phyloP scores from a whole-genome alignment of 306 rosid species.

The Quercus bicolor region DNA sequence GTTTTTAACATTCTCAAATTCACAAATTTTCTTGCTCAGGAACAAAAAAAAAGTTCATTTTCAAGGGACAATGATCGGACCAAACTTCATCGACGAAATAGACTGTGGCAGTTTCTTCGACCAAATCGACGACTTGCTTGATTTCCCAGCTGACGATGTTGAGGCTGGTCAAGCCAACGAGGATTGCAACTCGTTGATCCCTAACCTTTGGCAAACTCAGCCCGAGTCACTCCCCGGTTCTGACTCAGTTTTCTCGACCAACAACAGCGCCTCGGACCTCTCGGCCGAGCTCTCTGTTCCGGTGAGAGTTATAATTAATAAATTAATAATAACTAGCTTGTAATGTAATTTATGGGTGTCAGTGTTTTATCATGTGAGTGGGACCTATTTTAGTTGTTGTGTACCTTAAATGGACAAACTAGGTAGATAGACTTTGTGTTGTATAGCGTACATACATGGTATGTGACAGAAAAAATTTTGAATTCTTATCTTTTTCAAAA shows the following conservation, averaged over 20 bases:
- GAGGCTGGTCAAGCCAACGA: slow-evolving; percentile 36
- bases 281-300: slow-evolving; percentile 92
- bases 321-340: too few species aligned
- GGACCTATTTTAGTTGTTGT: not conserved
- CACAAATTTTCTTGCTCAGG: slow-evolving; percentile 24
- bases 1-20: too few species aligned
- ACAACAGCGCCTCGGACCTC: slow-evolving; percentile 60
- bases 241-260: slow-evolving; percentile 69
- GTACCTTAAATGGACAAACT: too few species aligned
- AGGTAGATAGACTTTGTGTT: too few species aligned
- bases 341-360: not conserved
- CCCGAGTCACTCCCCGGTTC: slow-evolving; percentile 41
- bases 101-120: slow-evolving; percentile 95
- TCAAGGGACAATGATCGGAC: slow-evolving; percentile 56
- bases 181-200: slow-evolving; percentile 36
- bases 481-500: too few species aligned
- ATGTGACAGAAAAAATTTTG: not conserved
- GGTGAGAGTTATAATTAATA: slow-evolving; percentile 45
- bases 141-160: slow-evolving; percentile 55
- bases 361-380: slow-evolving; percentile 1
- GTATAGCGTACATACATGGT: too few species aligned
- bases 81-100: slow-evolving; percentile 67
- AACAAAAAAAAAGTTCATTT: not conserved
- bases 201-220: slow-evolving; percentile 56
- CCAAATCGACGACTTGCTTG: slow-evolving; percentile 88